Evolutionary conservation across 192 early-diverging fungal genomes (phyloP), one percentile per base, ranked within the genome.

Genomic region (Cetraspora pellucida): DNA sequence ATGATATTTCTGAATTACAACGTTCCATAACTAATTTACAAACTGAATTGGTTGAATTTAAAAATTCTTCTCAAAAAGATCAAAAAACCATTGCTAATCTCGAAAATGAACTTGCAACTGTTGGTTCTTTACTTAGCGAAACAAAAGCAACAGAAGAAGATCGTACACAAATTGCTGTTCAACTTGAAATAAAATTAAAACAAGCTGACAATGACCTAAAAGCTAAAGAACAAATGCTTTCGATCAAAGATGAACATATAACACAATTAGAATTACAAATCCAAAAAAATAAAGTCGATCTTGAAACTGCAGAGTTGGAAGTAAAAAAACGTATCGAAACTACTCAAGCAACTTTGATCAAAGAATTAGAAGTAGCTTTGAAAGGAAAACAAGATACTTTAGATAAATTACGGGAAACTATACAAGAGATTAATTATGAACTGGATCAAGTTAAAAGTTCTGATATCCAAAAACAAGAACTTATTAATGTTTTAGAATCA

Each of bases 181-280:
- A 71, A 8, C 9, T 71, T 13, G 69, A 71, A 54, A 47, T 52
- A 43, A 65, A 65, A 65, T 65, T 65, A 10, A 65, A 43, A 10
- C 30, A 65, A 44, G 63, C 31, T 14, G 37, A 65, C 10, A 19
- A 10, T 65, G 31, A 27, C 37, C 37, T 65, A 19, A 31, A 10
- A 9, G 31, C 19, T 10, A 65, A 28, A 9, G 63, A 65, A 6
- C 16, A 43, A 45, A 43, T 65, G 31, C 37, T 65, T 65, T 19
- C 27, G 19, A 30, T 31, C 10, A 65, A 65, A n/a, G 63, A 65
- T 65, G 14, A 27, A 31, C 31, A 19, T 3, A 65, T 65, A 37
- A 11, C 30, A n/a, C 30, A 65, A 21, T 43, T 65, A 10, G 37
- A 65, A 9, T 14, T 17, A 6, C 17, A 10, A n/a, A 19, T 65